Evolutionary conservation across 2,329 filamentous ascomycete species (phyloP).

Genomic region (Penicillium carneum): DNA sequence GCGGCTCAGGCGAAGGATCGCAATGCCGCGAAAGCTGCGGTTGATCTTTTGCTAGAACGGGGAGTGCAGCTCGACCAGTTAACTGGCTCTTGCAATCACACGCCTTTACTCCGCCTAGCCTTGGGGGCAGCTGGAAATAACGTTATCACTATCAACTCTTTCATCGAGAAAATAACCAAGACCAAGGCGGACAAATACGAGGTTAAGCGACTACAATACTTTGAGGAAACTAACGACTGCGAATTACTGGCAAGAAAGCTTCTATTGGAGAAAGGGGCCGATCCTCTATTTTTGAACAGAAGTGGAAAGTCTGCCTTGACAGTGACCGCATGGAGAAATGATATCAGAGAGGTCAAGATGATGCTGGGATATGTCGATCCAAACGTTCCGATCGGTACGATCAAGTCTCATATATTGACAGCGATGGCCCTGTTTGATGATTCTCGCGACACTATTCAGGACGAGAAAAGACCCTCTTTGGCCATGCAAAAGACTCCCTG

Average conservation of each 20-base stretch:
- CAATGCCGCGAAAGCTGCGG: neutral
- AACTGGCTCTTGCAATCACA: neutral
- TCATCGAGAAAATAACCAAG: no score
- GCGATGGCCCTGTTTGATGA: no score
- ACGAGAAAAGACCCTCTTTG: no score
- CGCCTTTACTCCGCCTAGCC: neutral
- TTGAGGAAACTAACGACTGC: neutral
- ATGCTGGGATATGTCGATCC: neutral
- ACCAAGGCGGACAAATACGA: no score
- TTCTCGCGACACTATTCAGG: no score
- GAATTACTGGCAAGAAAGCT: neutral
- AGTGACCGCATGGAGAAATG: neutral
- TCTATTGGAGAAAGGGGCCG: neutral
- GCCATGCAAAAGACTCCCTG: no score
- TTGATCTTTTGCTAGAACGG: neutral
- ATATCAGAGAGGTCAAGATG: neutral
- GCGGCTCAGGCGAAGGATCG: no score
- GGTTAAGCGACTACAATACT: no score
- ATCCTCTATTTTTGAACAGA: neutral
- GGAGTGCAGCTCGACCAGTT: neutral
- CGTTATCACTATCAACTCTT: accelerated
- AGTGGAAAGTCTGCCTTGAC: neutral
- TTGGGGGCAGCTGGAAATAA: neutral
- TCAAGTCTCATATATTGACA: neutral
- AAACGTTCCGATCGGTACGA: neutral